Evolutionary conservation across 495 filamentous ascomycete species (phyloP).

Genomic region (Penicillium verhagenii): DNA sequence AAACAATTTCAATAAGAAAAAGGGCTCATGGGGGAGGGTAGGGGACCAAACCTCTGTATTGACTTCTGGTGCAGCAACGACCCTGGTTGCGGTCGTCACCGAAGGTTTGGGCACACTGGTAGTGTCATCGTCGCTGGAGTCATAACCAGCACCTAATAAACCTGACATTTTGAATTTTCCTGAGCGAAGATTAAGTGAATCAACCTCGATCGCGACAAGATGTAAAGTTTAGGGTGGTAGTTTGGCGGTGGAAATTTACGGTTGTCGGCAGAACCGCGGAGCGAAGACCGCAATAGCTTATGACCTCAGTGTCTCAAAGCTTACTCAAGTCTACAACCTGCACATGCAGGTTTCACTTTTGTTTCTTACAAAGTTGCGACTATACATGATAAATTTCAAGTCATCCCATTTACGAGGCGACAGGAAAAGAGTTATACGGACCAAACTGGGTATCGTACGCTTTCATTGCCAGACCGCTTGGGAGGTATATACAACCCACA

Average conservation of each 20-base stretch:
- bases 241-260: slow-evolving; percentile 37
- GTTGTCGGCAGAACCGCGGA: slow-evolving; percentile 26
- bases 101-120: slow-evolving; percentile 21
- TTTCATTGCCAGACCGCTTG: slow-evolving; percentile 43
- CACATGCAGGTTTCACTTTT: neutral
- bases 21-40: slow-evolving; percentile 3
- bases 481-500: slow-evolving; percentile 49
- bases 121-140: slow-evolving; percentile 54
- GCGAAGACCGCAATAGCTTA: slow-evolving; percentile 18
- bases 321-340: neutral
- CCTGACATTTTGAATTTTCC: slow-evolving; percentile 40
- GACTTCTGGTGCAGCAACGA: slow-evolving; percentile 58
- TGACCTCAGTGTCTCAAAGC: neutral
- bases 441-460: slow-evolving; percentile 40
- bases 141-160: slow-evolving; percentile 49
- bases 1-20: neutral
- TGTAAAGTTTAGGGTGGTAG: slow-evolving; percentile 5
- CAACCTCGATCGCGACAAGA: slow-evolving; percentile 9
- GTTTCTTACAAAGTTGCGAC: neutral
- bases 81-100: slow-evolving; percentile 36
- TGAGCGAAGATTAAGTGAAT: neutral
- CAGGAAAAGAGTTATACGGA: neutral
- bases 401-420: neutral
- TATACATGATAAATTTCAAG: neutral
- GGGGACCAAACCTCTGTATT: slow-evolving; percentile 63